These are phyloP conservation scores for Vitis hybrid DNA, from an alignment of 177 flowering plant species.

Conservation along the genomic window DNA sequence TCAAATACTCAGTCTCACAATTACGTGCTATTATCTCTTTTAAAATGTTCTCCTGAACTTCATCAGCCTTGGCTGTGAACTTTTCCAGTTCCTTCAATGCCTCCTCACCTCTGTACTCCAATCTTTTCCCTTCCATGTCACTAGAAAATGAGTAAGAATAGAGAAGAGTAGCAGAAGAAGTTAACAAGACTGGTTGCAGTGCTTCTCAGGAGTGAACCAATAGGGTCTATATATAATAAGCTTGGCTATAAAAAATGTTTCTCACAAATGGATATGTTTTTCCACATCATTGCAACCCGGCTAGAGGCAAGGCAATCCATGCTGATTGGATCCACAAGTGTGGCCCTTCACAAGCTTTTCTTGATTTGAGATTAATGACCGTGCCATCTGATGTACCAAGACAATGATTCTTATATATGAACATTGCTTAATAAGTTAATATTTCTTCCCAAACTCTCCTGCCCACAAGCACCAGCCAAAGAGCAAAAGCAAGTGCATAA, in stretches of 20 bases:
- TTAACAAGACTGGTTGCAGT: not conserved
- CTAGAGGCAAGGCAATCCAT: conserved; percentile 1
- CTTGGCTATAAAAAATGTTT: conserved; percentile 6
- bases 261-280: not conserved
- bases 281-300: conserved; percentile 8
- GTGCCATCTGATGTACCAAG: not conserved
- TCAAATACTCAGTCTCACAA: conserved; percentile 59
- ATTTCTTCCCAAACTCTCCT: no score
- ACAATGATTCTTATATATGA: no score
- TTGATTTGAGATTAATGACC: conserved; percentile 16
- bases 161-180: not conserved
- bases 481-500: no score
- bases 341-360: conserved; percentile 21
- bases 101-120: conserved; percentile 75
- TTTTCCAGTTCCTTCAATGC: conserved; percentile 65
- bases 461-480: no score
- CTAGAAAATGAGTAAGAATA: not conserved
- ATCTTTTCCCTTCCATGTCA: conserved; percentile 65
- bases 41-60: conserved; percentile 57
- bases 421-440: no score
- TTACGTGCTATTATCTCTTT: conserved; percentile 52
- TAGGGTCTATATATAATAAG: conserved; percentile 26
- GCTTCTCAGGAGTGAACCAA: not conserved
- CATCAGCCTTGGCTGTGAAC: conserved; percentile 44
- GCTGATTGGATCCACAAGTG: conserved; percentile 18